Percentiles rank a stretch among this genome's conserved stretches.
Conservation (phyloP, 202 grass and related monocot species). For the Musa balbisiana region DNA sequence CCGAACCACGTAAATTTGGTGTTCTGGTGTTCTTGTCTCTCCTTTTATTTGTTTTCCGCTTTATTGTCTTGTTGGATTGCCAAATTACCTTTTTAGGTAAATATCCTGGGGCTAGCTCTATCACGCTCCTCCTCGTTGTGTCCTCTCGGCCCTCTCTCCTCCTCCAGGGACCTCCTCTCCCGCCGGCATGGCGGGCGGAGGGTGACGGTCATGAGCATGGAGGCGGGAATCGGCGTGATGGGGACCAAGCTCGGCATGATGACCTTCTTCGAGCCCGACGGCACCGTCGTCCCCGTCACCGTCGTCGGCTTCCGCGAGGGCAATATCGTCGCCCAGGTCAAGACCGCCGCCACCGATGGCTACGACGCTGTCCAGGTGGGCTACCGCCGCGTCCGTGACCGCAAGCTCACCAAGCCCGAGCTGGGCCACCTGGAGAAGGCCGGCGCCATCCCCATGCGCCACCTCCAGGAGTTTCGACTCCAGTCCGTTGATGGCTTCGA, state of each 20-base stretch:
- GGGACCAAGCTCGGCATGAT: slow-evolving; percentile 98
- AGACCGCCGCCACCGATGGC: slow-evolving; percentile 69
- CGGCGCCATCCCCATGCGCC: slow-evolving; percentile 55
- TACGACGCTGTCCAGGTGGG: slow-evolving; percentile 94
- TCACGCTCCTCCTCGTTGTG: neutral
- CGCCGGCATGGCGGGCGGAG: neutral
- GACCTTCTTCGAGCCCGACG: slow-evolving; percentile 76
- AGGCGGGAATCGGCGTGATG: slow-evolving; percentile 82
- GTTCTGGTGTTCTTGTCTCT: too few species aligned
- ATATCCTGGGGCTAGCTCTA: too few species aligned
- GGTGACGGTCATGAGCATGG: slow-evolving; percentile 35
- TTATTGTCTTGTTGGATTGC: too few species aligned
- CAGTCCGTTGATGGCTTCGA: slow-evolving; percentile 51
- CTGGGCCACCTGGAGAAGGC: slow-evolving; percentile 87
- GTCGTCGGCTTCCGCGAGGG: slow-evolving; percentile 76
- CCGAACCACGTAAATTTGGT: too few species aligned
- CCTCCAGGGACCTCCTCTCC: neutral
- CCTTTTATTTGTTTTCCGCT: too few species aligned
- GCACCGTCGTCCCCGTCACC: slow-evolving; percentile 65
- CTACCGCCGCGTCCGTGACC: slow-evolving; percentile 86
- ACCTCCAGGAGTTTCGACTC: slow-evolving; percentile 91
- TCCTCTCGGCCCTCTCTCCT: neutral
- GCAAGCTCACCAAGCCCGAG: slow-evolving; percentile 85
- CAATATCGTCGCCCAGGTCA: slow-evolving; percentile 90
- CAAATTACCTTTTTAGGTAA: too few species aligned